A percentile compares a stretch with the other conserved stretches of the same genome.
These are phyloP conservation scores for Cladosporium austrohemisphaericum DNA, from an alignment of 2,329 filamentous ascomycete genomes.

Conservation along the genomic window DNA sequence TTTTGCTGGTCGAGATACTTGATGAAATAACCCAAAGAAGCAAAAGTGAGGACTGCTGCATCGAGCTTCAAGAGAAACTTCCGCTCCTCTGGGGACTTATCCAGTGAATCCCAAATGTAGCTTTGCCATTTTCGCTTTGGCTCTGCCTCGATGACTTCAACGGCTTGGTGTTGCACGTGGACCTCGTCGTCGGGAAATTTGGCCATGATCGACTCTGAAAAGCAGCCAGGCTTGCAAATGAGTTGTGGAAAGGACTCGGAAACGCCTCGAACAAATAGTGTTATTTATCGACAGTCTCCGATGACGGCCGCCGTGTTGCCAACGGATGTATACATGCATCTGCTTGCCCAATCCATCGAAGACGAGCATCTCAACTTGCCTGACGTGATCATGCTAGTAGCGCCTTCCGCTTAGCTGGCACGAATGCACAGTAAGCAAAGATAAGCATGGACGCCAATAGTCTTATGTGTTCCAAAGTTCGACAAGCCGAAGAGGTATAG, in stretches of 20 bases:
- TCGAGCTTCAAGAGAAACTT: conserved; percentile 50
- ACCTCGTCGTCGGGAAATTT: conserved; percentile 1
- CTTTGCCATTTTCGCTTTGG: conserved; percentile 41
- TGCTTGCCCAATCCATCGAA: not conserved
- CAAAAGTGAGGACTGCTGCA: conserved; percentile 47
- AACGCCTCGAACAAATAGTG: too few relatives aligned
- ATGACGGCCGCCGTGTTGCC: not conserved
- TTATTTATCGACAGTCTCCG: not conserved
- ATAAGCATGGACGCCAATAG: conserved; percentile 5
- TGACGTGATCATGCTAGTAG: conserved; percentile 1
- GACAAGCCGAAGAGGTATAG: not conserved
- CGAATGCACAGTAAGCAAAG: conserved; percentile 6
- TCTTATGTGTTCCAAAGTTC: not conserved
- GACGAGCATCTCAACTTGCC: not conserved
- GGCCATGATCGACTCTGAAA: not conserved
- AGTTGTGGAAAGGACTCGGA: too few relatives aligned
- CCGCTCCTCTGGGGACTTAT: conserved; percentile 50
- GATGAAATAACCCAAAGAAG: conserved; percentile 49
- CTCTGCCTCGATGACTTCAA: conserved; percentile 12
- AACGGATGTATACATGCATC: not conserved
- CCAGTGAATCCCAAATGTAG: conserved; percentile 53
- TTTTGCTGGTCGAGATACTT: conserved; percentile 43
- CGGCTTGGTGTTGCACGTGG: conserved; percentile 3
- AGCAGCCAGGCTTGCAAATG: not conserved
- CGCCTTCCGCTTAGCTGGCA: not conserved